A percentile compares a stretch with the other conserved stretches of the same genome.
These are phyloP conservation scores for Hemerocallis citrina DNA, from an alignment of 106 monocot species.

Conservation along the genomic window DNA sequence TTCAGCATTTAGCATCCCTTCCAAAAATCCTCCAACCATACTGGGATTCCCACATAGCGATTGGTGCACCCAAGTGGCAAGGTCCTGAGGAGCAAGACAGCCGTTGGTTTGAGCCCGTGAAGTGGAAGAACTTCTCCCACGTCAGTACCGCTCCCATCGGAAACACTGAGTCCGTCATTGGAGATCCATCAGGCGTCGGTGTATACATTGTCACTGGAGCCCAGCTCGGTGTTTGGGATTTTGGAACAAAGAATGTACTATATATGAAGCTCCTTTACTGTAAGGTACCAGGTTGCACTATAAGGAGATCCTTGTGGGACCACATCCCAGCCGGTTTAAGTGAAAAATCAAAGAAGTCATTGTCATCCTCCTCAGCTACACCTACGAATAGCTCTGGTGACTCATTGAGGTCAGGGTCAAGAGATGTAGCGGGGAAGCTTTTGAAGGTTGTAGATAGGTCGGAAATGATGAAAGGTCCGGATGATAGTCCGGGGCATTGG, in stretches of 20 bases:
- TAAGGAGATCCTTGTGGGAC: conserved; percentile 79
- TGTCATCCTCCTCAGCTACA: background rate
- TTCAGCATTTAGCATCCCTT: conserved; percentile 58
- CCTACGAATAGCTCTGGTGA: too few species aligned
- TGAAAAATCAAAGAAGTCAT: background rate
- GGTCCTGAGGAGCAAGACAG: conserved; percentile 92
- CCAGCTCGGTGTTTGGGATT: conserved; percentile 86
- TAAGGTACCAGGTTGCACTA: conserved; percentile 62
- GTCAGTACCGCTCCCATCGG: conserved; percentile 73
- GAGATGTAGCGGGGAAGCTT: conserved; percentile 31
- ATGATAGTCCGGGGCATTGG: conserved; percentile 79
- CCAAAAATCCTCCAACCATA: conserved; percentile 68
- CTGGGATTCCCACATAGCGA: conserved; percentile 61
- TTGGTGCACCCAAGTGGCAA: conserved; percentile 76
- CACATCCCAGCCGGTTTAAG: conserved; percentile 16
- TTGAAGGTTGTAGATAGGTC: conserved; percentile 46
- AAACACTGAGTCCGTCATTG: conserved; percentile 38
- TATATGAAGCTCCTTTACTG: conserved; percentile 68
- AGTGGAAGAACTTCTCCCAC: conserved; percentile 89
- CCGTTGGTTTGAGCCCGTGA: conserved; percentile 77
- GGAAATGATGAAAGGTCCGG: conserved; percentile 63
- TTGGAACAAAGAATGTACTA: conserved; percentile 63
- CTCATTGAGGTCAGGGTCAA: conserved; percentile 20
- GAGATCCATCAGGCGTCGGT: conserved; percentile 47
- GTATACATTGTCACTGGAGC: conserved; percentile 67